Conservation (phyloP, 2,329 filamentous ascomycete species). For the Calonectria pteridis region DNA sequence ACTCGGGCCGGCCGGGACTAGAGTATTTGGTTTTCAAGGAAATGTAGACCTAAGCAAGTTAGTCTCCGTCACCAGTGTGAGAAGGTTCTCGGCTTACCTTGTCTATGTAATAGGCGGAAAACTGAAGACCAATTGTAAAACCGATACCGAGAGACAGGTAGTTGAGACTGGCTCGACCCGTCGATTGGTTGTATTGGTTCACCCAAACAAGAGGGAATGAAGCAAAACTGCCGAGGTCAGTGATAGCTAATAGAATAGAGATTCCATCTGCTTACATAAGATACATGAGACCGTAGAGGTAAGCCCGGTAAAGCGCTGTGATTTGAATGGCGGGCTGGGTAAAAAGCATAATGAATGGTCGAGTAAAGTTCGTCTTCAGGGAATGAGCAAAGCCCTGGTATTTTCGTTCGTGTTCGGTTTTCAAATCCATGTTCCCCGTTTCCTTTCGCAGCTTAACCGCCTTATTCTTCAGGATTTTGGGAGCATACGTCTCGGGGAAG, state of each 20-base stretch:
- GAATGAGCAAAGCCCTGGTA: slow-evolving; percentile 42
- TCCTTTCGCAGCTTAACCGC: slow-evolving; percentile 43
- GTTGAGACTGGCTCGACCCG: slow-evolving; percentile 61
- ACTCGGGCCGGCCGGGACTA: slow-evolving; percentile 49
- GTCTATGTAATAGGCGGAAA: slow-evolving; percentile 59
- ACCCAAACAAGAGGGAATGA: slow-evolving; percentile 65
- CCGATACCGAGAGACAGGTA: slow-evolving; percentile 67
- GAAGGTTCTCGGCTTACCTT: slow-evolving; percentile 33
- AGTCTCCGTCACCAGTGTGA: fast-evolving
- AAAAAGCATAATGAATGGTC: slow-evolving; percentile 9
- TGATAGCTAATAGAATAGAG: fast-evolving
- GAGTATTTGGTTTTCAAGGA: slow-evolving; percentile 42
- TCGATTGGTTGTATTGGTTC: slow-evolving; percentile 59
- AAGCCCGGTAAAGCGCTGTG: slow-evolving; percentile 61
- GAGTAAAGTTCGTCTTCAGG: slow-evolving; percentile 47
- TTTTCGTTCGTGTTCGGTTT: slow-evolving; percentile 46
- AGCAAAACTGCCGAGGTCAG: slow-evolving; percentile 52
- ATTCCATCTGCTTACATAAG: slow-evolving; percentile 50
- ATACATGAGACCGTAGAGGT: slow-evolving; percentile 67
- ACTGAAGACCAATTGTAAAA: slow-evolving; percentile 65
- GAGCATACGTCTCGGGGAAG: slow-evolving; percentile 54
- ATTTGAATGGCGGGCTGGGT: slow-evolving; percentile 64
- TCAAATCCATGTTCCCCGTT: slow-evolving; percentile 45
- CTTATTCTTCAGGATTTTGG: slow-evolving; percentile 47
- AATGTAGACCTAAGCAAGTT: slow-evolving; percentile 42